Evolutionary conservation across 73 alveolate genomes (phyloP).

Genomic region (Symbiodinium pilosum): DNA sequence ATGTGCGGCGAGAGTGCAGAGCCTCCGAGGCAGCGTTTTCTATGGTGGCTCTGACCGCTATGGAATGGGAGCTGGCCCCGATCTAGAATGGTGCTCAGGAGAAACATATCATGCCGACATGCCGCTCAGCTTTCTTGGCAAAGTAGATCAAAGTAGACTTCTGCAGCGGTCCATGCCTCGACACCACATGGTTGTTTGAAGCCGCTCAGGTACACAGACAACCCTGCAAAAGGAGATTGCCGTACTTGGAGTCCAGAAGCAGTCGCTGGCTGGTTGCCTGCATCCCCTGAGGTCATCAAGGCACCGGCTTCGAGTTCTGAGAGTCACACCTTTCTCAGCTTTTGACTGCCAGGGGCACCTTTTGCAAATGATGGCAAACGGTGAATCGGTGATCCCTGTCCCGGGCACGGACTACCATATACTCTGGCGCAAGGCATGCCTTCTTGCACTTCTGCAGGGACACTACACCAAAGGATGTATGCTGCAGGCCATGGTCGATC

Average conservation of each 20-base stretch:
- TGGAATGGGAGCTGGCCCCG: slow-evolving; percentile 89
- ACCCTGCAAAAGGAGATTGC: slow-evolving; percentile 22
- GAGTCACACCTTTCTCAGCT: neutral
- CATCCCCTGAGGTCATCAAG: slow-evolving; percentile 62
- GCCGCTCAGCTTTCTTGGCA: neutral
- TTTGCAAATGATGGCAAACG: slow-evolving; percentile 58
- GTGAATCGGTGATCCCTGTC: slow-evolving; percentile 44
- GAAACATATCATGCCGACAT: neutral
- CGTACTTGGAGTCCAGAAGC: slow-evolving; percentile 88
- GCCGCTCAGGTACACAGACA: slow-evolving; percentile 39
- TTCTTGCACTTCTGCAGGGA: too few relatives aligned
- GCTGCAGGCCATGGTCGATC: slow-evolving; percentile 64
- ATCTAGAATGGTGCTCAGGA: slow-evolving; percentile 42
- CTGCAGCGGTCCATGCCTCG: neutral
- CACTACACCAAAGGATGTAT: neutral
- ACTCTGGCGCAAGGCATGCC: slow-evolving; percentile 73
- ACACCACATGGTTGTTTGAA: neutral
- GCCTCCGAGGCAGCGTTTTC: slow-evolving; percentile 71
- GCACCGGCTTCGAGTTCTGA: neutral
- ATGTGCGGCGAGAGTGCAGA: too few relatives aligned
- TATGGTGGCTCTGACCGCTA: slow-evolving; percentile 80
- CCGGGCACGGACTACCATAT: slow-evolving; percentile 90
- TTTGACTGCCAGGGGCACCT: slow-evolving; percentile 53
- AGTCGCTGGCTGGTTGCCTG: slow-evolving; percentile 92
- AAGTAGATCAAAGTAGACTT: neutral